Evolutionary conservation across 2,329 filamentous ascomycete genomes (phyloP), one percentile per base, ranked within the genome.

Genomic region (Chaetomium sp.): DNA sequence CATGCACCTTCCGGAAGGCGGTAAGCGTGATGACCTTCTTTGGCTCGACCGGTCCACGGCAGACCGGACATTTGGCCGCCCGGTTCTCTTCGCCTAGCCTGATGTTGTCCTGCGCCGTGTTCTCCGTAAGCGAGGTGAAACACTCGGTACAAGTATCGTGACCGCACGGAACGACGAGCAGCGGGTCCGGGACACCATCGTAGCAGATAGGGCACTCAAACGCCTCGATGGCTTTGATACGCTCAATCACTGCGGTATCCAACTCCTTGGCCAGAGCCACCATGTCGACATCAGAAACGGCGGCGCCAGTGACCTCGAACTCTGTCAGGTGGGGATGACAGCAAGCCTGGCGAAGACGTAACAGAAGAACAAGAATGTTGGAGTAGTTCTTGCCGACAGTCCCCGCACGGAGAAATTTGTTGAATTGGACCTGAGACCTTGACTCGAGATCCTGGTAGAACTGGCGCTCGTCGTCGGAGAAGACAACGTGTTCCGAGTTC

Each of bases 141-240:
- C 93, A 97, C 67, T 93, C 89, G 0, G 83, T 79, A 75, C 93
- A 97, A 27, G 87, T 87, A 65, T 89, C 86, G 72, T 97, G 93
- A 1, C 93, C 93, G 72, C 93, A 97, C 1, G 92, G 92, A 59
- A 92, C 82, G 75, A 93, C 89, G 68, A 96, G 91, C 3, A 85
- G 85, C 0, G 91, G 90, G 67, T 93, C 93, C 16, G 84, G 81
- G 7, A 89, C 86, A 2, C 82, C 87, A 71, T 97, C 93, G 65
- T 90, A 88, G 74, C 93, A 97, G 23, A 95, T 87, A 0, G 91
- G 91, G 72, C 93, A 96, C 73, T 93, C 89, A 57, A 94, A 91
- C 2, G 81, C 83, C 1, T 87, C 81, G 0, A 75, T 74, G 1
- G 72, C 74, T 69, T 80, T 90, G 73, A 95, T 83, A 7, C 91